Evolutionary conservation across 768 basidiomycete species (phyloP).

Genomic region (Agaricus bisporus): DNA sequence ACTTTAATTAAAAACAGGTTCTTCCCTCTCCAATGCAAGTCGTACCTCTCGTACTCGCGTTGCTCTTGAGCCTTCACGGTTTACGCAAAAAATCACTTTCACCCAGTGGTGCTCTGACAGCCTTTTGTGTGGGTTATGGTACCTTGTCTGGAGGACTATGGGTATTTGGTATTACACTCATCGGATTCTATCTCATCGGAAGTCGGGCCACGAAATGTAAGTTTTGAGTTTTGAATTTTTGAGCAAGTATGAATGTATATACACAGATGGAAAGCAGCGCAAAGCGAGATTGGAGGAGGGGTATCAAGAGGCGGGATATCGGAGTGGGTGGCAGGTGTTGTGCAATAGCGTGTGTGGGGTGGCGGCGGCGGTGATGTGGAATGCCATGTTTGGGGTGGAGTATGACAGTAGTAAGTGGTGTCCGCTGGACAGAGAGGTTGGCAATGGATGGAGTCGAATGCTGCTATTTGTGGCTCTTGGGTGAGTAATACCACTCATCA

Average conservation of each 20-base stretch:
- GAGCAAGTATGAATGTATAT: background rate
- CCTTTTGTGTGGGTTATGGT: slow-evolving; percentile 68
- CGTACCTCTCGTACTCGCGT: slow-evolving; percentile 39
- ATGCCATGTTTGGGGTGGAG: slow-evolving; percentile 35
- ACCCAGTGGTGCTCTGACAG: slow-evolving; percentile 67
- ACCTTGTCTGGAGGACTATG: slow-evolving; percentile 64
- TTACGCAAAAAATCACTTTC: slow-evolving; percentile 70
- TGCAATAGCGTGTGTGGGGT: slow-evolving; percentile 71
- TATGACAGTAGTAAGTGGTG: slow-evolving; percentile 54
- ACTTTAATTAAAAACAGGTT: no score
- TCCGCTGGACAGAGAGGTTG: slow-evolving; percentile 39
- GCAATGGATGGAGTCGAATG: slow-evolving; percentile 49
- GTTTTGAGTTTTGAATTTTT: no score
- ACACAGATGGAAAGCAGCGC: slow-evolving; percentile 59
- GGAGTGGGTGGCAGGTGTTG: slow-evolving; percentile 76
- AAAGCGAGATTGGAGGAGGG: slow-evolving; percentile 79
- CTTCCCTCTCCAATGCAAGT: no score
- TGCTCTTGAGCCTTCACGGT: slow-evolving; percentile 62
- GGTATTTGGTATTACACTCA: slow-evolving; percentile 58
- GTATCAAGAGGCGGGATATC: slow-evolving; percentile 64
- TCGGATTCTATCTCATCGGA: slow-evolving; percentile 76
- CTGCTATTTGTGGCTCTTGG: slow-evolving; percentile 65
- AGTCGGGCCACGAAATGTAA: slow-evolving; percentile 79
- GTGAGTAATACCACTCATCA: slow-evolving; percentile 26
- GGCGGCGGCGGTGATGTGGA: slow-evolving; percentile 59